Evolutionary conservation across 257 asterid genomes (phyloP).

Genomic region (Gardenia jasminoides): DNA sequence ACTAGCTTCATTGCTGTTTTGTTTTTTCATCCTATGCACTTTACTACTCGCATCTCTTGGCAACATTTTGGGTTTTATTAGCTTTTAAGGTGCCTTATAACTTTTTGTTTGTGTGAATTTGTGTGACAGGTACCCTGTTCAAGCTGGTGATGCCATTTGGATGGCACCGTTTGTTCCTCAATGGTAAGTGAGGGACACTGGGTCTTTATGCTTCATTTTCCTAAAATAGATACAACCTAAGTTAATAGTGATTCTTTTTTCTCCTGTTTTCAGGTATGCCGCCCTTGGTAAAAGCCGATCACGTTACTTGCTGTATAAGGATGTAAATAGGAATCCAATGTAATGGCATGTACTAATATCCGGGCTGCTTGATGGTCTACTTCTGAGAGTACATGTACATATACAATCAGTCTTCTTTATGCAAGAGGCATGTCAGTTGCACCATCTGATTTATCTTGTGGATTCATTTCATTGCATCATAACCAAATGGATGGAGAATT

Average conservation of each 20-base stretch:
- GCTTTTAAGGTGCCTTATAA: not conserved
- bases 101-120: not conserved
- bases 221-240: not conserved
- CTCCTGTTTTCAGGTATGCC: constrained; percentile 68
- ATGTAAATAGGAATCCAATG: constrained; percentile 80
- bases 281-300: constrained; percentile 83
- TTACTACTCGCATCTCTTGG: not conserved
- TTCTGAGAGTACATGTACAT: constrained; percentile 2
- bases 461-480: not conserved
- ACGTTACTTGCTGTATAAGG: constrained; percentile 88
- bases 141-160: constrained; percentile 95
- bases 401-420: not conserved
- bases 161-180: constrained; percentile 99
- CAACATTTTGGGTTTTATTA: not conserved
- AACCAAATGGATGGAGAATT: not conserved
- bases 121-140: constrained; percentile 81
- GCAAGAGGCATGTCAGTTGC: not conserved
- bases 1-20: not conserved
- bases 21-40: not conserved
- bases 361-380: not conserved
- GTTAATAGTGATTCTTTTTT: not conserved
- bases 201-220: constrained; percentile 3
- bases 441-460: not conserved
- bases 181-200: constrained; percentile 52
- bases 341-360: constrained; percentile 6